Percentiles rank a stretch among this genome's conserved stretches.
Evolutionary conservation across 768 basidiomycete species (phyloP).

Genomic region (Gyrodon lividus): DNA sequence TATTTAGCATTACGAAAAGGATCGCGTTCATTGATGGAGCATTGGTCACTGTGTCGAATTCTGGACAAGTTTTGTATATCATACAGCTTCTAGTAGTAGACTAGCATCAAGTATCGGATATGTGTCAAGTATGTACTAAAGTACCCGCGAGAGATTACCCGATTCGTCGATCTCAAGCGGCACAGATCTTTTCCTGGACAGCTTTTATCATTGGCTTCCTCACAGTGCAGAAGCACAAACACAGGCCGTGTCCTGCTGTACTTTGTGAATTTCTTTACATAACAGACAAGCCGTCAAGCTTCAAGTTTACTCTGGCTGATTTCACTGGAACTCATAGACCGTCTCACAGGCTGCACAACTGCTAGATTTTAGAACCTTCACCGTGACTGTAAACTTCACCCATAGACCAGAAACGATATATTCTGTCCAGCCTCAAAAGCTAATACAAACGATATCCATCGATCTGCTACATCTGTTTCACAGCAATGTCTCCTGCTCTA

Average conservation of each 20-base stretch:
- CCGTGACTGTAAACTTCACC: conserved; percentile 6
- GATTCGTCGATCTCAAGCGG: neutral
- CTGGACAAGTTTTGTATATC: neutral
- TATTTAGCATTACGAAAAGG: conserved; percentile 20
- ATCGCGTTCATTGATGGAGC: neutral
- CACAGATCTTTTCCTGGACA: neutral
- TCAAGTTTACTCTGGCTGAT: too few species aligned
- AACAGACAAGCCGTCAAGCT: neutral
- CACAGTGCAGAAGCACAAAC: neutral
- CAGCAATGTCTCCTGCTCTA: conserved; percentile 53
- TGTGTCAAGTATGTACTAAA: neutral
- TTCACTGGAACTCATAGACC: neutral
- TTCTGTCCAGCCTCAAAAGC: conserved; percentile 8
- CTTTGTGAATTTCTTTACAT: neutral
- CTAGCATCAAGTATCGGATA: too few species aligned
- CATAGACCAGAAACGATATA: conserved; percentile 20
- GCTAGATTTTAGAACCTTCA: conserved; percentile 15
- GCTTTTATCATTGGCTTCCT: neutral
- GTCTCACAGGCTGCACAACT: neutral
- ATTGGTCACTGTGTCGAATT: neutral
- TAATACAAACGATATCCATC: conserved; percentile 24
- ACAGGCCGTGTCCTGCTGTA: neutral
- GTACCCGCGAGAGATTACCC: neutral
- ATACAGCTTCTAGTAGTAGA: neutral
- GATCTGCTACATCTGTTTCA: conserved; percentile 6